Conservation (phyloP, 2,329 filamentous ascomycete genomes). For the Scytalidium sp. region DNA sequence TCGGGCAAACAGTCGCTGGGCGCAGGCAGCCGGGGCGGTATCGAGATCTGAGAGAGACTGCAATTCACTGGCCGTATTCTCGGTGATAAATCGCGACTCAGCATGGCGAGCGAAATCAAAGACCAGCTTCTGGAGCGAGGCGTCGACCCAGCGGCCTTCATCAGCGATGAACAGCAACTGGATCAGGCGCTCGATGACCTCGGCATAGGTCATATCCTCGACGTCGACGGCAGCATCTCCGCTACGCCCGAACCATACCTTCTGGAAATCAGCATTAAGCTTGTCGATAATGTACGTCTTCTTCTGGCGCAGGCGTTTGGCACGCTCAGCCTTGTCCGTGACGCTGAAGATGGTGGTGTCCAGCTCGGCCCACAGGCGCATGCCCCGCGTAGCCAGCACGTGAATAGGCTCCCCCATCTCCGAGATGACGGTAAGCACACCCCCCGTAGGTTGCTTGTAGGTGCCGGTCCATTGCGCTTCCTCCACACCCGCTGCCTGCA, state of each 20-base stretch:
- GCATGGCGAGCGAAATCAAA: conserved; percentile 92
- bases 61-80: neutral
- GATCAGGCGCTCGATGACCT: conserved; percentile 78
- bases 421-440: conserved; percentile 89
- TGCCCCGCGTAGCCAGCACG: conserved; percentile 92
- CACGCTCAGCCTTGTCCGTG: conserved; percentile 75
- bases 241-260: conserved; percentile 90
- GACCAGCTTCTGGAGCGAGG: conserved; percentile 72
- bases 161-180: conserved; percentile 86
- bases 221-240: conserved; percentile 75
- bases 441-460: conserved; percentile 83
- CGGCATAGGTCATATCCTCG: conserved; percentile 90
- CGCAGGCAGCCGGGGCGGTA: conserved; percentile 46
- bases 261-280: conserved; percentile 90
- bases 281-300: conserved; percentile 90
- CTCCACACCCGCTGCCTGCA: conserved; percentile 74
- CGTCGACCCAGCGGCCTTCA: conserved; percentile 83
- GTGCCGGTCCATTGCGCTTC: conserved; percentile 85
- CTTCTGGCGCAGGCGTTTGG: conserved; percentile 80
- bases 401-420: conserved; percentile 99
- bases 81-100: conserved; percentile 83
- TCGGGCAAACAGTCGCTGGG: conserved; percentile 65
- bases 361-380: conserved; percentile 95
- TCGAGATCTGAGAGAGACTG: conserved; percentile 47
- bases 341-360: conserved; percentile 94